Evolutionary conservation across 2,329 filamentous ascomycete genomes (phyloP).

Genomic region (Nigrograna mackinnonii): DNA sequence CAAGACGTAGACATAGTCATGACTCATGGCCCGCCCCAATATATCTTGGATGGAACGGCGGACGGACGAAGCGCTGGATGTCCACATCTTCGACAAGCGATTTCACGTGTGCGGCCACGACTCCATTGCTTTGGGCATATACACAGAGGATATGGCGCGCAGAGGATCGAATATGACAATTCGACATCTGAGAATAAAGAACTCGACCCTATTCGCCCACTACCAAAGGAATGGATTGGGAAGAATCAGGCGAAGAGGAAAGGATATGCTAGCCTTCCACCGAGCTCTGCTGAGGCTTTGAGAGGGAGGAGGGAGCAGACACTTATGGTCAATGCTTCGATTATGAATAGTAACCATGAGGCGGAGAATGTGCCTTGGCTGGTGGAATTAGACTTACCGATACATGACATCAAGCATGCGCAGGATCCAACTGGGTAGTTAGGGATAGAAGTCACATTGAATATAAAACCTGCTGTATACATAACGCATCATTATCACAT

Average conservation of each 20-base stretch:
- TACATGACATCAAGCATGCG: too few species aligned
- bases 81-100: slow-evolving; percentile 54
- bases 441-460: too few species aligned
- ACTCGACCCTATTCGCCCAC: slow-evolving; percentile 9
- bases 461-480: too few species aligned
- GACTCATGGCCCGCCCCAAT: slow-evolving; percentile 62
- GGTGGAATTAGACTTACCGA: slow-evolving; percentile 51
- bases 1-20: slow-evolving; percentile 58
- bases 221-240: slow-evolving; percentile 23
- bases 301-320: slow-evolving; percentile 49
- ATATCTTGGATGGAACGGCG: slow-evolving; percentile 50
- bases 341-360: slow-evolving; percentile 52
- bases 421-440: too few species aligned
- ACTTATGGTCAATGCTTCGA: slow-evolving; percentile 59
- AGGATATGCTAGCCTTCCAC: slow-evolving; percentile 25
- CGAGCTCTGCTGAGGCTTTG: slow-evolving; percentile 25
- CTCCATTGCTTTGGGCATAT: slow-evolving; percentile 66
- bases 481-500: too few species aligned
- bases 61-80: slow-evolving; percentile 53
- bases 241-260: slow-evolving; percentile 23
- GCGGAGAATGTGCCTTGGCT: slow-evolving; percentile 57
- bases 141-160: slow-evolving; percentile 50
- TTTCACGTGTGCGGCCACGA: slow-evolving; percentile 49
- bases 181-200: slow-evolving; percentile 1
- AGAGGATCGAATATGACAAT: slow-evolving; percentile 35